phyloP scores from a whole-genome alignment of 2,329 filamentous ascomycete species.

The Amylocarpus encephaloides region DNA sequence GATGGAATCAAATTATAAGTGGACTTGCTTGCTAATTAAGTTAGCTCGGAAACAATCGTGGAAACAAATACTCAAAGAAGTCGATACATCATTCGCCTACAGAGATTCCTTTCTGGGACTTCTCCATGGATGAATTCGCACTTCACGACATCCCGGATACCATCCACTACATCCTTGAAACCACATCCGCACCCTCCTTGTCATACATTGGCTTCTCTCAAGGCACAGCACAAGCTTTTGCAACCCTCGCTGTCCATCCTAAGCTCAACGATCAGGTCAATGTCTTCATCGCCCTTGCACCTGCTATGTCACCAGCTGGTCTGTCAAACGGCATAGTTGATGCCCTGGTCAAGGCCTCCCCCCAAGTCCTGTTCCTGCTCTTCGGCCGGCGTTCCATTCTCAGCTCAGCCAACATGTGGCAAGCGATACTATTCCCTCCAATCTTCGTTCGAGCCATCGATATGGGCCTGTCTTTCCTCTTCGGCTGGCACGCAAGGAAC shows the following conservation, averaged over 20 bases:
- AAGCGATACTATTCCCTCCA: conserved; percentile 88
- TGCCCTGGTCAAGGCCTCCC: conserved; percentile 86
- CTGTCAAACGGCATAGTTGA: conserved; percentile 87
- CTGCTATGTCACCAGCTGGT: conserved; percentile 92
- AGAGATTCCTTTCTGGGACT: conserved; percentile 83
- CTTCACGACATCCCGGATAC: conserved; percentile 96
- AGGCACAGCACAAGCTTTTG: conserved; percentile 94
- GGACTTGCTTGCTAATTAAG: conserved; percentile 19
- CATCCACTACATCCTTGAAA: conserved; percentile 83
- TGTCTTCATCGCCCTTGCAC: conserved; percentile 91
- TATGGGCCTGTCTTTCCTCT: conserved; percentile 71
- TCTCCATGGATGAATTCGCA: conserved; percentile 97
- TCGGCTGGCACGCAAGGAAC: conserved; percentile 82
- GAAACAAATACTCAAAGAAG: conserved; percentile 99
- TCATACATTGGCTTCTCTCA: conserved; percentile 98
- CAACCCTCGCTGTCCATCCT: conserved; percentile 85
- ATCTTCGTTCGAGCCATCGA: conserved; percentile 89
- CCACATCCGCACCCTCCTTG: conserved; percentile 73
- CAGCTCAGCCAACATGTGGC: conserved; percentile 93
- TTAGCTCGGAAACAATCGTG: conserved; percentile 89
- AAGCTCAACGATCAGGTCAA: conserved; percentile 88
- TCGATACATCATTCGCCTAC: conserved; percentile 69
- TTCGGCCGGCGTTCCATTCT: conserved; percentile 90
- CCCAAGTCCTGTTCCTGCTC: conserved; percentile 83
- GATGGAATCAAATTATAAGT: neutral